Percentiles rank a stretch among this genome's conserved stretches.
Conservation (phyloP, 805 yeast genomes). For the Jamesozyma spencerorum region DNA sequence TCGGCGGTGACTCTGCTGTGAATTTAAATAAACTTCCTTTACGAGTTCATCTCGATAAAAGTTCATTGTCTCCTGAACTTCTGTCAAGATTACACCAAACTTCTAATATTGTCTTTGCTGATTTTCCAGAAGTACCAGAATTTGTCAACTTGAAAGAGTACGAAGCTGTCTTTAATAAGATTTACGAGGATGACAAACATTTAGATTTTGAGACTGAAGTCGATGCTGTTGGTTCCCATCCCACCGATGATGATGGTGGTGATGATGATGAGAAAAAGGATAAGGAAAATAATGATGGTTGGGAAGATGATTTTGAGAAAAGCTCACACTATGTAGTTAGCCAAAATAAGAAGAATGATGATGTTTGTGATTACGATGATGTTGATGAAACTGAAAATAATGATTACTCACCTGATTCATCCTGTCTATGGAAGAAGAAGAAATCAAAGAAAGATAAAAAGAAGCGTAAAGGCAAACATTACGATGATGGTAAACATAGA, state of each 20-base stretch:
- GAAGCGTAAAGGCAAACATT: not conserved
- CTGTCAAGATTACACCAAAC: slow-evolving; percentile 14
- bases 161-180: slow-evolving; percentile 4
- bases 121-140: slow-evolving; percentile 22
- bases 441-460: no score
- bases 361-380: not conserved
- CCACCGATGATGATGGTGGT: not conserved
- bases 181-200: slow-evolving; percentile 1
- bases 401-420: no score
- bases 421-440: no score
- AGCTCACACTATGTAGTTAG: not conserved
- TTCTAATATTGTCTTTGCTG: slow-evolving; percentile 22
- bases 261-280: not conserved
- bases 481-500: not conserved
- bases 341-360: not conserved
- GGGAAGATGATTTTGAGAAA: not conserved
- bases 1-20: slow-evolving; percentile 15
- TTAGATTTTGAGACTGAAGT: no score
- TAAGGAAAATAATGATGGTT: not conserved
- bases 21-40: slow-evolving; percentile 8
- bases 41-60: slow-evolving; percentile 13
- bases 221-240: no score
- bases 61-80: slow-evolving; percentile 15
- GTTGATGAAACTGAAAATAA: no score
- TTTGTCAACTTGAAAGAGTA: slow-evolving; percentile 21